A percentile compares a stretch with the other conserved stretches of the same genome.
phyloP scores from a whole-genome alignment of 805 yeast species.

The Pichia gijzeniarum region DNA sequence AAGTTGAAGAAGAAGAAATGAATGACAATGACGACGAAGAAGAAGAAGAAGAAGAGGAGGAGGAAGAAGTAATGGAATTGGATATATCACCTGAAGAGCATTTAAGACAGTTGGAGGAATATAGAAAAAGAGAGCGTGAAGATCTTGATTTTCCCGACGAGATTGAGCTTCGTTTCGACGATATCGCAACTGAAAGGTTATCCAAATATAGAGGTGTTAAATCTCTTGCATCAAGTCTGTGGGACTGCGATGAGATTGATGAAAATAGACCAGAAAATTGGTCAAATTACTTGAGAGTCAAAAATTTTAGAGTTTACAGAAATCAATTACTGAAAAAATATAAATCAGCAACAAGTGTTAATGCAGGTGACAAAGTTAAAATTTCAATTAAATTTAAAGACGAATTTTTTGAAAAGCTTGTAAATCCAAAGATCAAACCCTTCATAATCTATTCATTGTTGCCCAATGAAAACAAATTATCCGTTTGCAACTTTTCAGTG shows the following conservation, averaged over 20 bases:
- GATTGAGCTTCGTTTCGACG: constrained; percentile 72
- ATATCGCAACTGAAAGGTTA: constrained; percentile 68
- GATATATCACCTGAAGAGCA: constrained; percentile 82
- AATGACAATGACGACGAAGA: constrained; percentile 10
- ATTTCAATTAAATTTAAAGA: constrained; percentile 55
- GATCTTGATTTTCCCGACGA: constrained; percentile 96
- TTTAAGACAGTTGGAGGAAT: constrained; percentile 63
- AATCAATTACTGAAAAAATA: constrained; percentile 62
- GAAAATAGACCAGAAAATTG: constrained; percentile 67
- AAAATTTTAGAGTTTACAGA: constrained; percentile 70
- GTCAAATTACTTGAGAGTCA: constrained; percentile 65
- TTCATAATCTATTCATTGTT: constrained; percentile 68
- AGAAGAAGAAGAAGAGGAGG: constrained; percentile 22
- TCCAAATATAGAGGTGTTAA: constrained; percentile 81
- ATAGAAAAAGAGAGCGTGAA: constrained; percentile 65
- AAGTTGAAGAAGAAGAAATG: constrained; percentile 31
- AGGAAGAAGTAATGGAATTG: constrained; percentile 48
- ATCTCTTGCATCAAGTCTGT: constrained; percentile 67
- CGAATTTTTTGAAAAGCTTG: constrained; percentile 36
- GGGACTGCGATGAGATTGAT: constrained; percentile 87
- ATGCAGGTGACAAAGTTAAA: constrained; percentile 60
- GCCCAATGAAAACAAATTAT: constrained; percentile 79
- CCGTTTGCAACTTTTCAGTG: constrained; percentile 75
- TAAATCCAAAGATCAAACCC: constrained; percentile 40
- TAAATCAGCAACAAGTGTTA: constrained; percentile 38